Evolutionary conservation across 2,329 filamentous ascomycete species (phyloP).

Genomic region (Microdochium trichocladiopsis): DNA sequence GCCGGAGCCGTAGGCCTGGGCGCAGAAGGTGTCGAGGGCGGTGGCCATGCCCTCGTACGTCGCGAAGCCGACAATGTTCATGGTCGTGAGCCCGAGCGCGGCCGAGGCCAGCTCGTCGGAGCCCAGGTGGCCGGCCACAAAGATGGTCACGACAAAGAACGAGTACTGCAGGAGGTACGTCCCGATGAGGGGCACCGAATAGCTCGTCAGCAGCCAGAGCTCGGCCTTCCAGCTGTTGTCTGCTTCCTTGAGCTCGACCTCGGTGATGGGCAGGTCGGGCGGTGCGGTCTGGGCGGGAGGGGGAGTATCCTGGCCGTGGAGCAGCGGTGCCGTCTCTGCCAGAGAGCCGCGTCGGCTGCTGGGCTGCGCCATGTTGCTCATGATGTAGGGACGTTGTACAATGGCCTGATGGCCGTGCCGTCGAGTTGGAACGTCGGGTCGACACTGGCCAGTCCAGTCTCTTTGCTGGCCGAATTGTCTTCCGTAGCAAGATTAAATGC

Average conservation of each 20-base stretch:
- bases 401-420: too few species aligned
- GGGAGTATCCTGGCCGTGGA: neutral
- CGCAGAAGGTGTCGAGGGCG: conserved; percentile 41
- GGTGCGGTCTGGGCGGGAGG: neutral
- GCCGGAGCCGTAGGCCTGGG: conserved; percentile 43
- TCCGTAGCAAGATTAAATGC: too few species aligned
- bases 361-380: neutral
- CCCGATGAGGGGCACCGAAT: conserved; percentile 40
- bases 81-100: conserved; percentile 42
- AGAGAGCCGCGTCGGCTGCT: neutral
- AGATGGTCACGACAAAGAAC: conserved; percentile 41
- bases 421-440: too few species aligned
- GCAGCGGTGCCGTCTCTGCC: neutral
- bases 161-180: conserved; percentile 48
- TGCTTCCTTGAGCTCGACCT: neutral
- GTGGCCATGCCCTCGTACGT: conserved; percentile 44
- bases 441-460: too few species aligned
- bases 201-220: conserved; percentile 21
- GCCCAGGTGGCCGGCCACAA: conserved; percentile 44
- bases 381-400: too few species aligned
- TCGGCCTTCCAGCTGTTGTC: conserved; percentile 5
- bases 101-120: conserved; percentile 45
- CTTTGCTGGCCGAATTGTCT: too few species aligned
- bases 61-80: conserved; percentile 45
- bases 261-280: neutral